phyloP scores from a whole-genome alignment of 2,329 filamentous ascomycete species.

The Sporothrix brasiliensis region DNA sequence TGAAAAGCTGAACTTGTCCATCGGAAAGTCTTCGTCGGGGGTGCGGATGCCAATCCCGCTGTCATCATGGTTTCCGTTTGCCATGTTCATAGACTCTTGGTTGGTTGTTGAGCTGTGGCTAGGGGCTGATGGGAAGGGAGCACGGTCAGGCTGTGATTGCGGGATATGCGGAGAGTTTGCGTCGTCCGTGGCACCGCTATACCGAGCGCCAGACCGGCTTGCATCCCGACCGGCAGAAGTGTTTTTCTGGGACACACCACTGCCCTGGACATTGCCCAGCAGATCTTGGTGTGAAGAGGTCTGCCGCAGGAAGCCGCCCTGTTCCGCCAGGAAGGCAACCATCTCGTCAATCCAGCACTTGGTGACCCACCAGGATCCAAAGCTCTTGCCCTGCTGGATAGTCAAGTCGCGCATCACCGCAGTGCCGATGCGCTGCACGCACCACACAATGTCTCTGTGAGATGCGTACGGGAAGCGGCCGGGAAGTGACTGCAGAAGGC shows the following conservation, averaged over 20 bases:
- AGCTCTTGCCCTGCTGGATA: slow-evolving; percentile 74
- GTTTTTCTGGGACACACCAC: slow-evolving; percentile 36
- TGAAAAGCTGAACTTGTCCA: slow-evolving; percentile 58
- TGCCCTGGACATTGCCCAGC: slow-evolving; percentile 21
- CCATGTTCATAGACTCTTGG: slow-evolving; percentile 51
- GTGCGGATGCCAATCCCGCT: slow-evolving; percentile 74
- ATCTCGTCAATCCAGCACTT: slow-evolving; percentile 97
- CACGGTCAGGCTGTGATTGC: slow-evolving; percentile 54
- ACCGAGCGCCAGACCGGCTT: slow-evolving; percentile 46
- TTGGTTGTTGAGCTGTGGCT: slow-evolving; percentile 40
- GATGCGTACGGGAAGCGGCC: slow-evolving; percentile 73
- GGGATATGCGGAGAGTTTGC: slow-evolving; percentile 50
- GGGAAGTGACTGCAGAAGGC: slow-evolving; percentile 70
- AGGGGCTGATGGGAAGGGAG: slow-evolving; percentile 54
- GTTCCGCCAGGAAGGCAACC: slow-evolving; percentile 84
- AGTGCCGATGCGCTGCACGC: slow-evolving; percentile 73
- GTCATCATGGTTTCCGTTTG: slow-evolving; percentile 62
- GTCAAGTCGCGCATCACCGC: slow-evolving; percentile 81
- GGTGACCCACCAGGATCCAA: slow-evolving; percentile 91
- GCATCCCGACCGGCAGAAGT: slow-evolving; percentile 42
- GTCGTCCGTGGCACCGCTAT: slow-evolving; percentile 53
- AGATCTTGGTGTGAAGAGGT: slow-evolving; percentile 46
- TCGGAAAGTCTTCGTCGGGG: slow-evolving; percentile 65
- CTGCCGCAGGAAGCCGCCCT: slow-evolving; percentile 80
- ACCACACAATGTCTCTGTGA: slow-evolving; percentile 73